Base-by-base conservation (phyloP, 2,329 filamentous ascomycete genomes). In the Curvularia spicifera region DNA sequence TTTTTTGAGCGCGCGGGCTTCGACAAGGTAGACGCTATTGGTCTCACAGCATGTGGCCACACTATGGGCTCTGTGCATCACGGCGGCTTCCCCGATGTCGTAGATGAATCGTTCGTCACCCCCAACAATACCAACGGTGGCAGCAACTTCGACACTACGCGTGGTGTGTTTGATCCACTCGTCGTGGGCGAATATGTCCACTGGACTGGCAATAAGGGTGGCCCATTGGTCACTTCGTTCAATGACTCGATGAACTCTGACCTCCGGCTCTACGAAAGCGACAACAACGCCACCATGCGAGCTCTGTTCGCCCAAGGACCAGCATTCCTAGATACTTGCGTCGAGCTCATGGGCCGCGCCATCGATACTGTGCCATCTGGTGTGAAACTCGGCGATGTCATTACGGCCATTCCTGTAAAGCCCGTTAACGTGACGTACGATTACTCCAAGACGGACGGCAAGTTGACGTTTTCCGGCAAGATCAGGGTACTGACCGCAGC, bases 31-130 rank as follows among this genome's bases (percentile, higher is more conserved):
- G 72, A 74, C 37, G 61, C 65, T 35, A 69, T 75, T 42, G 62
- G 57, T 6, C 43, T 75, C 3, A 66, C 66, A 15, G 70, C 72
- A 8, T 75, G 72, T 50, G 72, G 72, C 0, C 72, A 75, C 49
- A 66, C 67, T 2, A 42, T 75, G 13, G 72, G 71, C 20, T 65
- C 66, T 10, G 71, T 74, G 3, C 72, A 74, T 51, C 60, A 67
- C 31, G 62, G 60, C 3, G 65, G 68, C 9, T 69, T 69, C 29
- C 71, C 71, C 5, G 57, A 68, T 7, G 69, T 73, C 20, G 71
- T 74, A 9, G 59, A 67, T 8, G 61, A 60, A 9, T 57, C 50
- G 12, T 57, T 62, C 6, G 58, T 63, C 3, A 57, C 52, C 5
- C 57, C 63, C 2, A 55, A 61, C n/a, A 71, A 71, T 43, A 66